phyloP scores from a whole-genome alignment of 2,329 filamentous ascomycete genomes.

The Periconia digitata region DNA sequence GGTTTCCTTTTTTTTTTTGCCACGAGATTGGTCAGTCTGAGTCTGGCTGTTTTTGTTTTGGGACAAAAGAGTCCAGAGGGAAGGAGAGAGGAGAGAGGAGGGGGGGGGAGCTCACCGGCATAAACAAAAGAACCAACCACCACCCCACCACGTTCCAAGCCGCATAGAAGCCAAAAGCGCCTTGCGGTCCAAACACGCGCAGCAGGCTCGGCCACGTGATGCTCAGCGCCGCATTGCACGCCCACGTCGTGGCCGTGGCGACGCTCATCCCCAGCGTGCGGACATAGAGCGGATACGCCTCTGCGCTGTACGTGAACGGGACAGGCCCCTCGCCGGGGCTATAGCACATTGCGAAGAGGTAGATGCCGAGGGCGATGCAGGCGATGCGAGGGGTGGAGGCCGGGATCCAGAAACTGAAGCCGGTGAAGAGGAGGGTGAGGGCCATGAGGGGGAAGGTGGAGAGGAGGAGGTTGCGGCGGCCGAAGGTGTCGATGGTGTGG shows the following conservation, averaged over 20 bases:
- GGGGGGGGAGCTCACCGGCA: conserved; percentile 34
- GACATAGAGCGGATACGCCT: conserved; percentile 45
- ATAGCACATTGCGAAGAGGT: conserved; percentile 46
- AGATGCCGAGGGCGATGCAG: conserved; percentile 40
- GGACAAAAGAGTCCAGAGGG: not conserved
- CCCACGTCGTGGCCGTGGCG: conserved; percentile 56
- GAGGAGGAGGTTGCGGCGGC: conserved; percentile 26
- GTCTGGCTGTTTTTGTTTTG: not conserved
- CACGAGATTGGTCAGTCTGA: not conserved
- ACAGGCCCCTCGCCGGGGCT: conserved; percentile 16
- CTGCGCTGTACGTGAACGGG: conserved; percentile 38
- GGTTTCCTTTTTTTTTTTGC: conserved; percentile 39
- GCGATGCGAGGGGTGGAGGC: conserved; percentile 16
- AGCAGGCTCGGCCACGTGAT: conserved; percentile 55
- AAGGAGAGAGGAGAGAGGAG: not conserved
- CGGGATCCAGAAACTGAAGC: conserved; percentile 26
- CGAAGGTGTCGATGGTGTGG: conserved; percentile 33
- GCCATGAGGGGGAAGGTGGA: conserved; percentile 31
- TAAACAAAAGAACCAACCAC: conserved; percentile 53
- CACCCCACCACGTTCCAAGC: conserved; percentile 55
- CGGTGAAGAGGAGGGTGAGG: conserved; percentile 25
- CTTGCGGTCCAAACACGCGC: conserved; percentile 50
- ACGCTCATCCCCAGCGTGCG: conserved; percentile 38
- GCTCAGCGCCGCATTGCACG: conserved; percentile 55
- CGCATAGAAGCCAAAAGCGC: conserved; percentile 59